These are phyloP conservation scores for Scenedesmus sp. DNA, from an alignment of 163 green algal genomes.

Conservation along the genomic window DNA sequence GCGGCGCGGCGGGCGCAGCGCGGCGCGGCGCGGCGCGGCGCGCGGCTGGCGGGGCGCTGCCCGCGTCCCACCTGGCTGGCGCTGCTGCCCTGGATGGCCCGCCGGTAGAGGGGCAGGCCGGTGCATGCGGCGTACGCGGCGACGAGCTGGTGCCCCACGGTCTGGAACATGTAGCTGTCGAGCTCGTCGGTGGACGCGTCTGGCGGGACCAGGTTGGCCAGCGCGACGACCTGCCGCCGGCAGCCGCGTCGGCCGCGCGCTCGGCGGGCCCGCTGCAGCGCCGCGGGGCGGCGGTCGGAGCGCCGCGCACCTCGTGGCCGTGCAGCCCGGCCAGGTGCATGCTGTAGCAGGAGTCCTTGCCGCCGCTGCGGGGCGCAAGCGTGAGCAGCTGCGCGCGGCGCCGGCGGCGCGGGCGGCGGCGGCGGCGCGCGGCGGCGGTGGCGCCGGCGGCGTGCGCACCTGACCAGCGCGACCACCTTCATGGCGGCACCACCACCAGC, in stretches of 20 bases:
- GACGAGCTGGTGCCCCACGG: constrained; percentile 91
- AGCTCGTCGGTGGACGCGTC: constrained; percentile 80
- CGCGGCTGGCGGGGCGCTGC: too few relatives aligned
- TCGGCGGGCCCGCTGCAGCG: not conserved
- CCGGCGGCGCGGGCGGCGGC: not conserved
- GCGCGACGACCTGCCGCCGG: constrained; percentile 73
- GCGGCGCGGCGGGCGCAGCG: too few relatives aligned
- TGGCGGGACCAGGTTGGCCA: constrained; percentile 89
- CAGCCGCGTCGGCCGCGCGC: not conserved
- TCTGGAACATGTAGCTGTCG: constrained; percentile 98
- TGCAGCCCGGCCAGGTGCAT: constrained; percentile 80
- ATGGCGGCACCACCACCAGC: too few relatives aligned
- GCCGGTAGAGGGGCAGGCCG: constrained; percentile 87
- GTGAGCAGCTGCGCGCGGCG: not conserved
- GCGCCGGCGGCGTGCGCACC: too few relatives aligned
- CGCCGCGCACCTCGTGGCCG: constrained; percentile 82
- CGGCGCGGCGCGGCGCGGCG: too few relatives aligned
- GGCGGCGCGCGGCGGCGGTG: too few relatives aligned
- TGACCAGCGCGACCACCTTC: constrained; percentile 70
- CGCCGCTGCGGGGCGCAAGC: constrained; percentile 76
- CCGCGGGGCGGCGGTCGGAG: not conserved
- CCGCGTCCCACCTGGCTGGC: constrained; percentile 49
- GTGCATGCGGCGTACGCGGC: constrained; percentile 83
- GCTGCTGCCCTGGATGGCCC: constrained; percentile 71
- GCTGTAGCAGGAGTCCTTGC: constrained; percentile 96